Conservation (phyloP, 129 eudicot genomes). For the Mikania micrantha region DNA sequence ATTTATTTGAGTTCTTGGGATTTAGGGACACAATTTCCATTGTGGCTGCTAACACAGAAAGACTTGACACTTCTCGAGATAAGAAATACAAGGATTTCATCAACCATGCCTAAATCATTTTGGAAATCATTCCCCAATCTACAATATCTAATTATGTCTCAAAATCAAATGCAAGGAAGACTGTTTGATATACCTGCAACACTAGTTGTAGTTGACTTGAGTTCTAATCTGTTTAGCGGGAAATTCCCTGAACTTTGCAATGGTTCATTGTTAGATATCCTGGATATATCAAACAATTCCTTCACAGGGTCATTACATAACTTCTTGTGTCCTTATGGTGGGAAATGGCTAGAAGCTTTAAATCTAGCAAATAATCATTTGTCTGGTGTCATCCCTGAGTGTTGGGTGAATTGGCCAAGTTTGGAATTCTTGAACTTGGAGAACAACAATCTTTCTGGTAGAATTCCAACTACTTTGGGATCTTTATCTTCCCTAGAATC, state of each 20-base stretch:
- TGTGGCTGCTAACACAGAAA: constrained; percentile 18
- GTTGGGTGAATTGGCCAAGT: neutral
- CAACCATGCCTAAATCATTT: constrained; percentile 12
- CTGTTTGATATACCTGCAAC: constrained; percentile 5
- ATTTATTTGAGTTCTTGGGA: neutral
- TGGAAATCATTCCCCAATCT: constrained; percentile 14
- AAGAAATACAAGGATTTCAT: constrained; percentile 9
- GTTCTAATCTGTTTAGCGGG: constrained; percentile 31
- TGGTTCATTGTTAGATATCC: neutral
- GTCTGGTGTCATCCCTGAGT: neutral
- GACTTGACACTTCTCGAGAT: neutral
- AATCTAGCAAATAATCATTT: constrained; percentile 19
- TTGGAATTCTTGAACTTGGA: neutral
- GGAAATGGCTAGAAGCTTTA: neutral
- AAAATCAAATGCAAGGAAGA: constrained; percentile 28
- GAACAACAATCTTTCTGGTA: neutral
- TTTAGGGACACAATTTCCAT: constrained; percentile 18
- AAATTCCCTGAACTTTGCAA: constrained; percentile 13
- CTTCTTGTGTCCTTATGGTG: constrained; percentile 21
- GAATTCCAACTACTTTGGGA: constrained; percentile 11
- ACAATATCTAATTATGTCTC: constrained; percentile 17
- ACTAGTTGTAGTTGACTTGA: neutral
- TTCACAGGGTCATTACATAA: constrained; percentile 16
- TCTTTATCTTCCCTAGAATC: neutral
- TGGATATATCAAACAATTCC: constrained; percentile 35